These are phyloP conservation scores for Teunomyces cretensis DNA, from an alignment of 805 yeast species.

Conservation along the genomic window DNA sequence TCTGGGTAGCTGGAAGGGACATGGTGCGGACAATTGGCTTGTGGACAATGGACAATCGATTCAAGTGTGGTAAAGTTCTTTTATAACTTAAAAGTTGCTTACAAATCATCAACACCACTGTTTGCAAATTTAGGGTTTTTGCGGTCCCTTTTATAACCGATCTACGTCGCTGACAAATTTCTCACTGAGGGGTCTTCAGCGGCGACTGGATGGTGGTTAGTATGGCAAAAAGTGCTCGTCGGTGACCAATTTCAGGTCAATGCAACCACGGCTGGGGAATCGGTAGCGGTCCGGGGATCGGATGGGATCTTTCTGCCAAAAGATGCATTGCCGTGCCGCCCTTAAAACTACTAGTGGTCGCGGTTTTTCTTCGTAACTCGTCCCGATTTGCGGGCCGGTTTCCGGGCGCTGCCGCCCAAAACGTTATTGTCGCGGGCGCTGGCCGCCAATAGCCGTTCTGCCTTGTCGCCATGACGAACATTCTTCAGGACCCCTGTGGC, in stretches of 20 bases:
- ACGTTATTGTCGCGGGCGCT: conserved; percentile 52
- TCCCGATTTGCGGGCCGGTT: not conserved
- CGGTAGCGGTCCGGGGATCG: no score
- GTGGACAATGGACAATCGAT: no score
- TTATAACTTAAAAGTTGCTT: not conserved
- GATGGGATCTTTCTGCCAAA: no score
- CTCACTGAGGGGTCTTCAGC: no score
- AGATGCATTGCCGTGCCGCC: not conserved
- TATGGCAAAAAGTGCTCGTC: no score
- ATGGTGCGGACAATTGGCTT: not conserved
- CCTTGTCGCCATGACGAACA: conserved; percentile 70
- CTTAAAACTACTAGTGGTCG: not conserved
- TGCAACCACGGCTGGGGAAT: no score
- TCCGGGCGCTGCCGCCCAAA: conserved; percentile 4
- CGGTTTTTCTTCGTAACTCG: not conserved
- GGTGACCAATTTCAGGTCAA: no score
- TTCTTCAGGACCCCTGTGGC: conserved; percentile 42
- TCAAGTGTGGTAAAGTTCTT: not conserved
- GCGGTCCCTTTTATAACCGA: no score
- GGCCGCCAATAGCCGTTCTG: conserved; percentile 69
- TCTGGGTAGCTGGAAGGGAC: conserved; percentile 53
- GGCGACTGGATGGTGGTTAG: no score
- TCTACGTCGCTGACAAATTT: no score
- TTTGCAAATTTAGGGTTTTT: no score
- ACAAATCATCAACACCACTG: not conserved